phyloP scores from a whole-genome alignment of 164 flowering plant genomes.

The Stephania japonica region DNA sequence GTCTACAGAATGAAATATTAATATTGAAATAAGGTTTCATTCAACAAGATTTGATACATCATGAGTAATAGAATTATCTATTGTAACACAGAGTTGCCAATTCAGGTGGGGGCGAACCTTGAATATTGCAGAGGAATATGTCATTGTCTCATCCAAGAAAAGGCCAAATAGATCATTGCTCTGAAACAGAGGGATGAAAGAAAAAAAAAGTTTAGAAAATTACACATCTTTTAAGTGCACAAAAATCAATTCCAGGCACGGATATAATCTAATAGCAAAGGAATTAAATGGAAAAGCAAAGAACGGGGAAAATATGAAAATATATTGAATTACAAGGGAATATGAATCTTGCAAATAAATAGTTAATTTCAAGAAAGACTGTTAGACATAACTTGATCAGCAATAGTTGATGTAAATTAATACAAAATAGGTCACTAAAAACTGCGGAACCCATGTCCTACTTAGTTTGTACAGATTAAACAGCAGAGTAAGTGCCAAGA shows the following conservation, averaged over 20 bases:
- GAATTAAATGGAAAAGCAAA: not conserved
- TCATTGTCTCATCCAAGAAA: constrained; percentile 94
- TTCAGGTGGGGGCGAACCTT: constrained; percentile 41
- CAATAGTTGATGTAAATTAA: too few relatives aligned
- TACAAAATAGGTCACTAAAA: not conserved
- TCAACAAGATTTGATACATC: not conserved
- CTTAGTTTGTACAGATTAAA: not conserved
- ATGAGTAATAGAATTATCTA: not conserved
- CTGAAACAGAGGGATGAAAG: constrained; percentile 26
- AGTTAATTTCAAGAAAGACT: not conserved
- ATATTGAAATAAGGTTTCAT: not conserved
- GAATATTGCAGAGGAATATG: constrained; percentile 82
- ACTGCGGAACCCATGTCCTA: not conserved
- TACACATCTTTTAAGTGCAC: not conserved
- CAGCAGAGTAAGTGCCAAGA: not conserved
- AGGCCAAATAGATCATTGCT: constrained; percentile 83
- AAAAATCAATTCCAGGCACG: not conserved
- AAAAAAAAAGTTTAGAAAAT: constrained; percentile 2
- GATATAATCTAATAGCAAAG: not conserved
- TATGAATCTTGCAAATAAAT: not conserved
- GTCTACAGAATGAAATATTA: constrained; percentile 25
- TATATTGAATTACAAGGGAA: not conserved
- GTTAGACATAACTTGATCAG: too few relatives aligned
- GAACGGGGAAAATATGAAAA: not conserved
- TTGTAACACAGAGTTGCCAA: not conserved